These are phyloP conservation scores for Breviolum minutum DNA, from an alignment of 73 alveolate genomes.

Conservation along the genomic window DNA sequence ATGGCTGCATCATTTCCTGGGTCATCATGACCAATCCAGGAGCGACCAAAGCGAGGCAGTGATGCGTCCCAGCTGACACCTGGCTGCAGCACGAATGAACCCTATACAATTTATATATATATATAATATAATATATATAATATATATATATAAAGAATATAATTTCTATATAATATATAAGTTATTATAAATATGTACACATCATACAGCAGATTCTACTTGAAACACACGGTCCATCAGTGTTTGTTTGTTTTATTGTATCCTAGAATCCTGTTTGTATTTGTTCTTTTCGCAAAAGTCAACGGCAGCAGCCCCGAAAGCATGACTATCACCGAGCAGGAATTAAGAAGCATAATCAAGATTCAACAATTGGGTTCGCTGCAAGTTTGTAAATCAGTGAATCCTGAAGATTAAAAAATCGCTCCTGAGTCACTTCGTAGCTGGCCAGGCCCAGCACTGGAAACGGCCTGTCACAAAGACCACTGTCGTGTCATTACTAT, in stretches of 20 bases:
- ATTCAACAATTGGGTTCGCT: not conserved
- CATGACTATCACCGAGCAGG: not conserved
- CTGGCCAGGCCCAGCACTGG: constrained; percentile 6
- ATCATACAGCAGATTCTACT: no score
- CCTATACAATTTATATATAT: no score
- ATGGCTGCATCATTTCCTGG: not conserved
- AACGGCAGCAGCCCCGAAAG: no score
- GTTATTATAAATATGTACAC: not conserved
- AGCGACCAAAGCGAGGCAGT: constrained; percentile 74
- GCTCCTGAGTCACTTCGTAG: constrained; percentile 2
- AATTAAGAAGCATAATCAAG: no score
- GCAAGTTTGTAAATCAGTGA: not conserved
- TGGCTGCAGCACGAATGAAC: not conserved
- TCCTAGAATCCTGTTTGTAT: no score
- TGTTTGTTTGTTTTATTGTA: no score
- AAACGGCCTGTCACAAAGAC: not conserved
- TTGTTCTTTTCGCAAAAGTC: no score
- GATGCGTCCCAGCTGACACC: constrained; percentile 68
- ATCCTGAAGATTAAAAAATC: not conserved
- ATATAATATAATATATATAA: no score
- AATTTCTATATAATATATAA: no score
- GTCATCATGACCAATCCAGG: constrained; percentile 26
- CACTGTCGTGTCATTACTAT: not conserved
- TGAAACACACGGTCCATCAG: no score
- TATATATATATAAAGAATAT: no score